Evolutionary conservation across 139 green algal genomes (phyloP), one percentile per base, ranked within the genome.

Genomic region (Chlorokybus atmophyticus): DNA sequence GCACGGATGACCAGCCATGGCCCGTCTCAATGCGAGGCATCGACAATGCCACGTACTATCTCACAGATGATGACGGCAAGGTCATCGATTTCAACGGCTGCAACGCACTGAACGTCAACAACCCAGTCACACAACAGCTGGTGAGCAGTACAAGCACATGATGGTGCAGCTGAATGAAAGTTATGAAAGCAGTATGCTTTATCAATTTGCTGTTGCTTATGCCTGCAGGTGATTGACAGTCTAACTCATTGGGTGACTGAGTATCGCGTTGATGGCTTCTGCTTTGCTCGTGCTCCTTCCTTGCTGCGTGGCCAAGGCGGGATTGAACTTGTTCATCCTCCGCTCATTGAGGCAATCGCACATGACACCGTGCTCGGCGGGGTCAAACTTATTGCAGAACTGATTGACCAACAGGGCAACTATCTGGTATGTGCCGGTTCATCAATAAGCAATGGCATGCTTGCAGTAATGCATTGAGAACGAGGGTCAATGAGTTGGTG

Each of bases 61-160:
- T 98, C 84, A 77, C 93, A 30, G 69, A 66, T 4, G 35, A 32
- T 3, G 57, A 52, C 14, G 69, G 35, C 7, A 52, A 7, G 44
- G 19, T 17, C 7, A 6, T 24, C 44, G 7, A 52, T 21, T 52
- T 44, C 17, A 17, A 24, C 10, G 44, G 88, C 65, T 87, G 91
- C 57, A 98, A 98, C 78, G 94, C 86, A 6, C 66, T 99, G 71
- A 98, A 98, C 78, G 94, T 83, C 87, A 98, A 98, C 81, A 82
- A 95, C 62, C 91, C 92, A 2, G 73, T 84, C 1, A 84, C 83
- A 35, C 73, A 79, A 24, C 56, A 82, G 42, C 85, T 98, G 64
- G 93, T 71, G 25, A 61, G 62, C 1, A 60, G 14, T 62, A 21
- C 2, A 44, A 44, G n/a, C n/a, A n/a, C n/a, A n/a, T n/a, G n/a